Evolutionary conservation across 805 yeast genomes (phyloP).

Genomic region (Nakazawaea anatomiae): DNA sequence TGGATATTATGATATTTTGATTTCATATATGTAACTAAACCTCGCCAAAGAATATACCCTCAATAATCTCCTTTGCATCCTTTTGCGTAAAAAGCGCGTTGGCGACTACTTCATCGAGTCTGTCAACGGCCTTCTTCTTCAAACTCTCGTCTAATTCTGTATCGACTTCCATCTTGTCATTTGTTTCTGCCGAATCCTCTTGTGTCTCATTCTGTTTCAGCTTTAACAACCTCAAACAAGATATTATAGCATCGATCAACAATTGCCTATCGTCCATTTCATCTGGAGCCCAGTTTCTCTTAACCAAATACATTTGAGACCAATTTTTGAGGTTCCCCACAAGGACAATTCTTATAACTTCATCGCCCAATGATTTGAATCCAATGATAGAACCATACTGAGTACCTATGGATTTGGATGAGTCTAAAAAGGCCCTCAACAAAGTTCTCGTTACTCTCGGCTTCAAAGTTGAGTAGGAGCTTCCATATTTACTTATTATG

Average conservation of each 20-base stretch:
- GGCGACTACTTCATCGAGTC: constrained; percentile 59
- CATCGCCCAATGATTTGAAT: constrained; percentile 75
- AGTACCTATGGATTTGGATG: constrained; percentile 79
- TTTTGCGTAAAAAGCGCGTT: constrained; percentile 39
- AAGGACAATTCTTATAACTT: constrained; percentile 77
- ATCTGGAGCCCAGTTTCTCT: constrained; percentile 13
- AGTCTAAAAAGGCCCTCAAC: constrained; percentile 82
- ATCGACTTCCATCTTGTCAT: constrained; percentile 20
- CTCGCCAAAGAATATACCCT: constrained; percentile 75
- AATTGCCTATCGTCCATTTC: constrained; percentile 36
- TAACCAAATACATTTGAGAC: constrained; percentile 53
- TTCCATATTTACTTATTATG: constrained; percentile 74
- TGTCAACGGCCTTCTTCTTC: constrained; percentile 38
- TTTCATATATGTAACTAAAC: constrained; percentile 5
- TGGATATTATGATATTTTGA: too few species aligned
- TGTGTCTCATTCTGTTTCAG: constrained; percentile 10
- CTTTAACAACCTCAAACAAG: constrained; percentile 46
- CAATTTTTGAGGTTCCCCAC: constrained; percentile 82
- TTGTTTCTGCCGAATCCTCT: constrained; percentile 10
- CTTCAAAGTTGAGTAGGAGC: constrained; percentile 80
- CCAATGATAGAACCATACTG: constrained; percentile 91
- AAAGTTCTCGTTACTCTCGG: constrained; percentile 93
- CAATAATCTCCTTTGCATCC: constrained; percentile 44
- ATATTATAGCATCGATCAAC: constrained; percentile 46
- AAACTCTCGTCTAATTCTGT: constrained; percentile 26